Evolutionary conservation across 1,139 yeast genomes (phyloP), one percentile per base, ranked within the genome.

Genomic region (Suhomyces kunorum): DNA sequence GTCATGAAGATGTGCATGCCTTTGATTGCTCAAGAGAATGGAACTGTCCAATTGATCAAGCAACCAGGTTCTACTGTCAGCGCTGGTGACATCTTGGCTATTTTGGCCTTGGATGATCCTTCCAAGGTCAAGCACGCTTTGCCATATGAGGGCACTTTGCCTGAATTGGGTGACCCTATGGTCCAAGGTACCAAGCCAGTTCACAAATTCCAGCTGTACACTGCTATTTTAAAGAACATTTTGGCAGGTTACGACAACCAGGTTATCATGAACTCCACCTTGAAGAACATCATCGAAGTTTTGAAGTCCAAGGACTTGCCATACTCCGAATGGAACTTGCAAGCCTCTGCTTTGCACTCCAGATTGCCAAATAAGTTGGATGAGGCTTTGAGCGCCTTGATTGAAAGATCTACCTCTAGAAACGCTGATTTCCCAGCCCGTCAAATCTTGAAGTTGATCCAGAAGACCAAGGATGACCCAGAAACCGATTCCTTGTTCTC

Each of bases 1-100:
- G 98, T 92, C 53, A 92, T 92, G 99, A 92, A 92, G 69, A 90
- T 90, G 98, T 85, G 87, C 64, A 87, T 87, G 94, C 95, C 95
- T 38, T 75, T 90, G 58, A 74, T 88, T 57, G 92, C 97, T 24
- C 88, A 82, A 64, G 98, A 90, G 64, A 84, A 87, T 58, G 99
- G 99, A 75, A 74, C 80, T 45, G 89, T 90, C 38, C 97, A 92
- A 70, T 74, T 89, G 39, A 81, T 92, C 59, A 90, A 92, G 66
- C 98, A 94, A 67, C 98, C 98, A n/a, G 99, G 99, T 44, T 84
- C 97, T 8, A 88, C 96, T 28, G 85, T 92, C 46, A 81, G 81
- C 56, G 97, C 98, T 36, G 98, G 98, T 67, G 98, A 92, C 60
- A 90, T 94, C 48, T 79, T 92, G 59, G 98, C 98, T 23, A 92